Evolutionary conservation across 768 basidiomycete genomes (phyloP).

Genomic region (Pulveroboletus sp.): DNA sequence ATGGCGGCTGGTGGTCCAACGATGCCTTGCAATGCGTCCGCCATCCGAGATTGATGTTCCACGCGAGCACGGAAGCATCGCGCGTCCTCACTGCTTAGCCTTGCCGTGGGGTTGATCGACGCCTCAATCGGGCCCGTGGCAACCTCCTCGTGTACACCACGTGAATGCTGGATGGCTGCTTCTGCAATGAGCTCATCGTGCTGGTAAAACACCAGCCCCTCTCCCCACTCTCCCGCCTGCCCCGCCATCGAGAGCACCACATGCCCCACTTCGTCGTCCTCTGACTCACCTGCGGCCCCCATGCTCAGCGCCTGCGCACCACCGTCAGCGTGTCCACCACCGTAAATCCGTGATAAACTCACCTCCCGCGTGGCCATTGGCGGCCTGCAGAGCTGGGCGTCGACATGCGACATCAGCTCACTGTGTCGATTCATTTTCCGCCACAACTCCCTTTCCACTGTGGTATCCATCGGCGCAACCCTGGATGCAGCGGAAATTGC

Average conservation of each 20-base stretch:
- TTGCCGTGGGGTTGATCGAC: constrained; percentile 35
- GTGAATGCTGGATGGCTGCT: constrained; percentile 45
- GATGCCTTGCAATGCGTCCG: constrained; percentile 45
- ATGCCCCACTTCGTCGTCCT: constrained; percentile 59
- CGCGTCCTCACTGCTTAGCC: constrained; percentile 14
- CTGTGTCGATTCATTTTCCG: constrained; percentile 30
- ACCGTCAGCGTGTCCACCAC: constrained; percentile 7
- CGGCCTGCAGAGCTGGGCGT: constrained; percentile 45
- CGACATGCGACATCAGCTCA: constrained; percentile 52
- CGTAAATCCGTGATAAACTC: constrained; percentile 11
- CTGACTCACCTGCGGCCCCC: constrained; percentile 29
- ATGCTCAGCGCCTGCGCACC: constrained; percentile 8
- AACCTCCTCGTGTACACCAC: constrained; percentile 35
- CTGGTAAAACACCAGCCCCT: constrained; percentile 35
- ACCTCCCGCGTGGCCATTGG: constrained; percentile 40
- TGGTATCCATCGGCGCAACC: constrained; percentile 16
- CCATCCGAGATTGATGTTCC: constrained; percentile 41
- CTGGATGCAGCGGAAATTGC: constrained; percentile 32
- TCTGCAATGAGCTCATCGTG: constrained; percentile 47
- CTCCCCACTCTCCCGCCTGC: constrained; percentile 6
- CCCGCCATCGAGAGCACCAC: constrained; percentile 33
- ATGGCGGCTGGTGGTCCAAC: constrained; percentile 41
- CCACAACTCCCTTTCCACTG: constrained; percentile 23
- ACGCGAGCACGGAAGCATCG: constrained; percentile 39
- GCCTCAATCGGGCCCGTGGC: constrained; percentile 30